Percentiles rank a stretch among this genome's conserved stretches.
Conservation (phyloP, 2,329 filamentous ascomycete species). For the Plenodomus biglobosus region DNA sequence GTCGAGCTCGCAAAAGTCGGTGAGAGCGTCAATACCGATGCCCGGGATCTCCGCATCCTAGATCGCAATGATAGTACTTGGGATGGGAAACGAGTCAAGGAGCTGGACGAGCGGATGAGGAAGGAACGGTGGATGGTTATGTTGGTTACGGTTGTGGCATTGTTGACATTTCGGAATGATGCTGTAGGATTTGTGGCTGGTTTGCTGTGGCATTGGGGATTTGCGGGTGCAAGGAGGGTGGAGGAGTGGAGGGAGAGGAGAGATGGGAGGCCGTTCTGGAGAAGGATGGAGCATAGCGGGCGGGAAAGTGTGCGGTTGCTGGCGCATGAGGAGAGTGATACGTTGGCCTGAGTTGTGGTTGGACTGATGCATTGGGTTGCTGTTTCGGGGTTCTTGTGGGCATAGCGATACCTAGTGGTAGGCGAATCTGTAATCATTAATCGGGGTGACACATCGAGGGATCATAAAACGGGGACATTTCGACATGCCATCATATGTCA, state of each 20-base stretch:
- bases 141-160: slow-evolving; percentile 79
- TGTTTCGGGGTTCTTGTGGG: too few relatives aligned
- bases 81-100: slow-evolving; percentile 51
- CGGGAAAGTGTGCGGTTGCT: slow-evolving; percentile 29
- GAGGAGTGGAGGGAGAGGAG: slow-evolving; percentile 27
- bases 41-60: slow-evolving; percentile 57
- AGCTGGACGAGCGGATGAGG: slow-evolving; percentile 67
- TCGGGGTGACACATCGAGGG: too few relatives aligned
- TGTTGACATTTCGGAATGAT: slow-evolving; percentile 87
- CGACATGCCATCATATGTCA: too few relatives aligned
- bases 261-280: slow-evolving; percentile 27
- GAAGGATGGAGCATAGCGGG: slow-evolving; percentile 17
- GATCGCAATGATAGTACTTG: slow-evolving; percentile 19
- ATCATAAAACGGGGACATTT: too few relatives aligned
- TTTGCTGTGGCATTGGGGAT: slow-evolving; percentile 74
- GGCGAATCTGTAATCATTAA: too few relatives aligned
- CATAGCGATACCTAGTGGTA: too few relatives aligned
- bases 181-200: slow-evolving; percentile 83
- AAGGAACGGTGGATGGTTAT: slow-evolving; percentile 83
- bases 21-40: slow-evolving; percentile 76
- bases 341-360: slow-evolving; percentile 22
- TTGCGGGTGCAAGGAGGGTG: slow-evolving; percentile 42
- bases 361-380: background rate
- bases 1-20: slow-evolving; percentile 85
- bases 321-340: slow-evolving; percentile 32